These are phyloP conservation scores for Wickerhamiella cacticola DNA, from an alignment of 805 yeast genomes.

Conservation along the genomic window DNA sequence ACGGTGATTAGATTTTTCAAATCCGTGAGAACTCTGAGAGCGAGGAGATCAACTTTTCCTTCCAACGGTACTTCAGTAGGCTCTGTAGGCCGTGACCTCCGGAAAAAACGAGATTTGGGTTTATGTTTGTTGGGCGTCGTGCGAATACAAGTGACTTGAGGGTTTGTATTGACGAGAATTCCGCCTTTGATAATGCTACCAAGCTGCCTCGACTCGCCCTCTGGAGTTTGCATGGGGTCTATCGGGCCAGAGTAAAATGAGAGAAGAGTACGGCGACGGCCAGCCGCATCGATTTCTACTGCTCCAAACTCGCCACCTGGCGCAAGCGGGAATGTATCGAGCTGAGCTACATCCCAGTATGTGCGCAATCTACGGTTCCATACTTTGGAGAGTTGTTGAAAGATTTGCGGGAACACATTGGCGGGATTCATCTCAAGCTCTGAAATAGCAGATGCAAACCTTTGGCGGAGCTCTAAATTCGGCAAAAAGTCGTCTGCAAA, in stretches of 20 bases:
- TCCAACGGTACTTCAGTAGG: conserved; percentile 19
- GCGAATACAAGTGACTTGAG: conserved; percentile 19
- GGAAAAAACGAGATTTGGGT: conserved; percentile 4
- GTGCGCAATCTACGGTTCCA: conserved; percentile 36
- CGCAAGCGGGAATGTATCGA: conserved; percentile 19
- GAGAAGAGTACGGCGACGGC: conserved; percentile 19
- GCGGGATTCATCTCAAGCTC: conserved; percentile 18
- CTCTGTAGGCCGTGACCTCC: not conserved
- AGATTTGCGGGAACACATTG: conserved; percentile 26
- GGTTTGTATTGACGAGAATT: conserved; percentile 20
- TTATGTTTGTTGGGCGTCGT: conserved; percentile 16
- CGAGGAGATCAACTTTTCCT: conserved; percentile 25
- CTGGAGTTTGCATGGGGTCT: conserved; percentile 2
- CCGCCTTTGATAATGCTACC: conserved; percentile 25
- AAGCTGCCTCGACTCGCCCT: conserved; percentile 9
- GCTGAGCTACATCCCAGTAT: conserved; percentile 27
- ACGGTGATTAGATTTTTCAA: conserved; percentile 18
- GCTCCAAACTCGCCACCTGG: conserved; percentile 29
- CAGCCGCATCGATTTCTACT: conserved; percentile 1
- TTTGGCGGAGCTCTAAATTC: conserved; percentile 36
- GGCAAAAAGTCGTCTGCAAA: conserved; percentile 72
- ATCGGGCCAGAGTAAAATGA: conserved; percentile 16
- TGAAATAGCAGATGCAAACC: conserved; percentile 33
- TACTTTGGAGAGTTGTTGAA: conserved; percentile 37
- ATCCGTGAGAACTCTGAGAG: conserved; percentile 27